Base-by-base conservation (phyloP, 2,329 filamentous ascomycete genomes). In the Byssoonygena ceratinophila region DNA sequence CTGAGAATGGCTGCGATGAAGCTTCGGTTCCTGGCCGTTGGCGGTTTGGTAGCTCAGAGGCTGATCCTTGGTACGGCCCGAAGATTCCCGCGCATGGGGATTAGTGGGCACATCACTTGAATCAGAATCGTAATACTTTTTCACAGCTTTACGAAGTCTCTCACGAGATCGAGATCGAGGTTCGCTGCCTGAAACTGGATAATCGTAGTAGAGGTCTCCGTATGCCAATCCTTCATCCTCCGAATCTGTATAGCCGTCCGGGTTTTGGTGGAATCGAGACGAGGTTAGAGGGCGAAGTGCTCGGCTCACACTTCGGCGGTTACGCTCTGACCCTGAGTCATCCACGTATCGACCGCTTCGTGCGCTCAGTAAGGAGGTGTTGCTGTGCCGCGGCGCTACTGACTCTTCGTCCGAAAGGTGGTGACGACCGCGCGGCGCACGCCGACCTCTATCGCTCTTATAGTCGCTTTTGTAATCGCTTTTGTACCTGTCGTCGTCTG, bases 201-300 rank as follows among this genome's bases (percentile, higher is more conserved):
- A 53, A 23, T 55, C 55, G 23, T 54, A 53, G 22, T 54, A 52
- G 29, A 53, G 29, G 14, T 69, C 66, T 1, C 68, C 68, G 49
- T 71, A 71, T 3, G 66, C 67, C n/a, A 71, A 59, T 37, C 58
- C 61, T 32, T 68, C 66, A 44, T 69, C 64, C 14, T 57, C 54
- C 9, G 45, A 37, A 11, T 51, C 53, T 7, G 52, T 48, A 25
- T 50, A 47, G 8, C 45, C 46, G 37, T 58, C 55, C 9, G 57
- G 54, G 36, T 59, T 59, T 3, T 55, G 48, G 2, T 48, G 49
- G 12, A 54, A 54, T 46, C 22, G 52, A 39, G 53, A 31, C 11
- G 20, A 23, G 2, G 37, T 18, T 12, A 29, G 12, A 16, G 57
- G 31, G 11, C 54, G 51, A 23, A 41, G 48, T 2, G 29, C 27